Evolutionary conservation across 1,284 basidiomycete species (phyloP).

Genomic region (Ganoderma boninense): DNA sequence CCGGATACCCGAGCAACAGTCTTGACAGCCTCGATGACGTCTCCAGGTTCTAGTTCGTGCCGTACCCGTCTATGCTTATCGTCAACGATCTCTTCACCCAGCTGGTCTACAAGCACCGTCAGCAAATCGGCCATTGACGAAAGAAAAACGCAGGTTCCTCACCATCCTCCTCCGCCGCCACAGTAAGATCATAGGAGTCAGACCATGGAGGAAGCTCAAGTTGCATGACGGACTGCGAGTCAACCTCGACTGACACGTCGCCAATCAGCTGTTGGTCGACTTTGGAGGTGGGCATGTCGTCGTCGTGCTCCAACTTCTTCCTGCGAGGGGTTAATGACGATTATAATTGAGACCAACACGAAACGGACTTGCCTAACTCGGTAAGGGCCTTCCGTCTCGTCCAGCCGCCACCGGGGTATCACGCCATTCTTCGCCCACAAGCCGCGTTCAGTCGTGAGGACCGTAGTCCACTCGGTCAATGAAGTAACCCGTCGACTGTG

Average conservation of each 20-base stretch:
- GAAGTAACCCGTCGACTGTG: conserved; percentile 71
- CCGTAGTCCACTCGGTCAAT: conserved; percentile 64
- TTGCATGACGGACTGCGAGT: conserved; percentile 65
- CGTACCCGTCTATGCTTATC: conserved; percentile 82
- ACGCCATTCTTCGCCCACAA: conserved; percentile 74
- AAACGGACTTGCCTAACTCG: conserved; percentile 79
- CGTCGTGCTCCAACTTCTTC: conserved; percentile 77
- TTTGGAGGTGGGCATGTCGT: conserved; percentile 58
- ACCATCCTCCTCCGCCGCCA: conserved; percentile 72
- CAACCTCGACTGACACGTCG: conserved; percentile 67
- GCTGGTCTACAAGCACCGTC: conserved; percentile 48
- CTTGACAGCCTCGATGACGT: conserved; percentile 90
- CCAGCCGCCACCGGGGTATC: conserved; percentile 73
- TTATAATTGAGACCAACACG: conserved; percentile 50
- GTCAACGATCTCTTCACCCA: conserved; percentile 77
- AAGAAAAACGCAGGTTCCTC: conserved; percentile 24
- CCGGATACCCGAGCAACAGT: conserved; percentile 89
- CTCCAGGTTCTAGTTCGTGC: conserved; percentile 89
- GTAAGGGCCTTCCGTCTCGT: conserved; percentile 90
- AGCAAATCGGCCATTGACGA: neutral
- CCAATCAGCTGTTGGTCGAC: conserved; percentile 59
- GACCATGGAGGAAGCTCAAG: conserved; percentile 82
- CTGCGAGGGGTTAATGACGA: conserved; percentile 45
- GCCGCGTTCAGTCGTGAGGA: conserved; percentile 76
- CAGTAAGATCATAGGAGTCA: conserved; percentile 77